Evolutionary conservation across 345 rosid species (phyloP), one percentile per base, ranked within the genome.

Genomic region (Aegle marmelos): DNA sequence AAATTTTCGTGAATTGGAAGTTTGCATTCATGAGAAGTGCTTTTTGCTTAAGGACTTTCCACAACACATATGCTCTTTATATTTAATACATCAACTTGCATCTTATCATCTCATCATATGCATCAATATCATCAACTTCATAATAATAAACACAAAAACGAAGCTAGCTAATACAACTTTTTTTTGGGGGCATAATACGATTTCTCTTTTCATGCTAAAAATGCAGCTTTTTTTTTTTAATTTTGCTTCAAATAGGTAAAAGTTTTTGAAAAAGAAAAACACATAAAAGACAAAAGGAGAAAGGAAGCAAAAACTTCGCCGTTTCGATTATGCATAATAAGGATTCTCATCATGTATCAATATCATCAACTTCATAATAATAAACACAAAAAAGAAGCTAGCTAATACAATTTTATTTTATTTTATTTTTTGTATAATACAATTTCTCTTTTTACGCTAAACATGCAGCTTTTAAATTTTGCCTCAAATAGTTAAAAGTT

Each of bases 281-380:
- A 80, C 59, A 19, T n/a, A 48, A 37, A 21, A 62, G 33, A 63
- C 9, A 41, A 17, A 34, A 19, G 54, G 24, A 17, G 19, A 75
- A 80, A 69, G 65, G 67, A 74, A 76, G 77, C 54, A 39, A 58
- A 80, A 33, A 74, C 74, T 76, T 59, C 78, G 77, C 79, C 71
- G 83, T 84, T 80, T 85, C 77, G 71, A 61, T 74, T 70, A 65
- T 75, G 76, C 83, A 72, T 24, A 39, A 57, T 73, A 81, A 75
- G 16, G 73, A 79, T 78, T 41, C 50, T 11, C 50, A 11, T 41
- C 16, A 41, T 11, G 3, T 41, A 41, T 41, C 50, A 41, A 11
- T 41, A 36, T 9, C 22, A 4, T 37, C 50, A 67, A n/a, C 30
- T 37, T 41, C 48, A 10, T 41, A 41, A 3, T 5, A 9, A 67